Conservation (phyloP, 495 filamentous ascomycete species). For the Hyaloscypha finlandica region DNA sequence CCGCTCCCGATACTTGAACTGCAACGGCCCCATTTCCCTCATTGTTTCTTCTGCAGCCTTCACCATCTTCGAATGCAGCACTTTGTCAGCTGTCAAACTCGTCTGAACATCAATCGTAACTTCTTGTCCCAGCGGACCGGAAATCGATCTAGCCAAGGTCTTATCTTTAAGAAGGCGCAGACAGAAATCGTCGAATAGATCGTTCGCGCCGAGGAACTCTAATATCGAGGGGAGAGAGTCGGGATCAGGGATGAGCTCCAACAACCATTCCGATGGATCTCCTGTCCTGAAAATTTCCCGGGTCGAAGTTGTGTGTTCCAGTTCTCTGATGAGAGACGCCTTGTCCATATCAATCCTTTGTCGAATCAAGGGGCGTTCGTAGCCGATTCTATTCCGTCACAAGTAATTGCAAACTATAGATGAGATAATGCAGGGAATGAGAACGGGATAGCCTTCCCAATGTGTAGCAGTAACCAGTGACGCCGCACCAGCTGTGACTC, state of each 20-base stretch:
- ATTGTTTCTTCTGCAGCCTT: slow-evolving; percentile 38
- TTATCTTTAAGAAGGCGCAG: slow-evolving; percentile 37
- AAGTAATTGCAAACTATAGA: slow-evolving; percentile 46
- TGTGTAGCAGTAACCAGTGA: slow-evolving; percentile 50
- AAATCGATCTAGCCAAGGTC: slow-evolving; percentile 14
- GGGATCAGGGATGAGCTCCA: slow-evolving; percentile 24
- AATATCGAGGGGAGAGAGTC: slow-evolving; percentile 38
- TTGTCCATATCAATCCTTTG: slow-evolving; percentile 23
- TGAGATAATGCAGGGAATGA: slow-evolving; percentile 50
- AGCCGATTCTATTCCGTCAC: slow-evolving; percentile 48
- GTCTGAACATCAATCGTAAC: slow-evolving; percentile 16
- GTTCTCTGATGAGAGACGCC: slow-evolving; percentile 33
- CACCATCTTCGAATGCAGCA: slow-evolving; percentile 21
- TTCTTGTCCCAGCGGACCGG: neutral
- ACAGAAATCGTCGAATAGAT: slow-evolving; percentile 44
- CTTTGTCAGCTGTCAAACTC: slow-evolving; percentile 21
- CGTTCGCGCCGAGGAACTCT: slow-evolving; percentile 39
- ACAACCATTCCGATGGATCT: slow-evolving; percentile 11
- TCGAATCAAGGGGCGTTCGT: slow-evolving; percentile 43
- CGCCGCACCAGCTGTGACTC: slow-evolving; percentile 49
- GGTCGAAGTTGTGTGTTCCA: slow-evolving; percentile 36
- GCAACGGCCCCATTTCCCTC: slow-evolving; percentile 29
- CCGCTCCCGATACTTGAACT: slow-evolving; percentile 45
- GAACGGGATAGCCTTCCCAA: slow-evolving; percentile 52
- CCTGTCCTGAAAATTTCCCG: slow-evolving; percentile 24